phyloP scores from a whole-genome alignment of 164 flowering plant genomes.

The Euptelea pleiosperma region DNA sequence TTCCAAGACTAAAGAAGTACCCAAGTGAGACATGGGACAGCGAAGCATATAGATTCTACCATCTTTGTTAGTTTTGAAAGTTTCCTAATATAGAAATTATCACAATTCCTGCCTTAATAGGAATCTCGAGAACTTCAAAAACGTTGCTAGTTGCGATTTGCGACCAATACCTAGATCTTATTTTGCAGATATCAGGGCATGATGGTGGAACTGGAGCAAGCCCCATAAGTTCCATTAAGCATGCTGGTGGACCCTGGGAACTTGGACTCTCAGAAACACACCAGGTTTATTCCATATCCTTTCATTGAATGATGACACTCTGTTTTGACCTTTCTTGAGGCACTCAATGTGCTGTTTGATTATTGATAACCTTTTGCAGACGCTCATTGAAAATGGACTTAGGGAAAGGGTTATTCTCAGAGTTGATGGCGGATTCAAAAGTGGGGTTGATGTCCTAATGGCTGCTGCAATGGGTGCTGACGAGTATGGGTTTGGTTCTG shows the following conservation, averaged over 20 bases:
- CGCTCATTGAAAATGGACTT: conserved; percentile 88
- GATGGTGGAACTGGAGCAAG: conserved; percentile 99
- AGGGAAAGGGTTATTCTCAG: conserved; percentile 92
- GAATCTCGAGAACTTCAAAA: too few relatives aligned
- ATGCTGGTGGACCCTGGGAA: conserved; percentile 99
- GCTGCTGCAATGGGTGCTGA: conserved; percentile 99
- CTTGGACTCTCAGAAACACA: conserved; percentile 96
- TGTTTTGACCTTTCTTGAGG: background rate
- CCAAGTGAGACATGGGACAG: too few relatives aligned
- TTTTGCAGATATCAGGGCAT: conserved; percentile 94
- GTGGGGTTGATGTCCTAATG: conserved; percentile 94
- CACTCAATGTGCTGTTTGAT: conserved; percentile 5
- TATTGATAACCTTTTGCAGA: conserved; percentile 43
- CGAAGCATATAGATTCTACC: too few relatives aligned
- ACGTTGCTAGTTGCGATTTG: too few relatives aligned
- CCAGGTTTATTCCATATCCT: conserved; percentile 50
- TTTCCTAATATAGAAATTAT: too few relatives aligned
- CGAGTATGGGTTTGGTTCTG: conserved; percentile 97
- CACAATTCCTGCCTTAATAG: too few relatives aligned
- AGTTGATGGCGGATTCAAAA: conserved; percentile 98
- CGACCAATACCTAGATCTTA: conserved; percentile 1
- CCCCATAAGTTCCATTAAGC: conserved; percentile 93
- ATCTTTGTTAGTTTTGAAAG: too few relatives aligned
- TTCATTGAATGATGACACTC: background rate
- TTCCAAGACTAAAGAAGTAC: too few relatives aligned